Conservation (phyloP, 306 rosid species). For the Elaeagnus macrophylla region DNA sequence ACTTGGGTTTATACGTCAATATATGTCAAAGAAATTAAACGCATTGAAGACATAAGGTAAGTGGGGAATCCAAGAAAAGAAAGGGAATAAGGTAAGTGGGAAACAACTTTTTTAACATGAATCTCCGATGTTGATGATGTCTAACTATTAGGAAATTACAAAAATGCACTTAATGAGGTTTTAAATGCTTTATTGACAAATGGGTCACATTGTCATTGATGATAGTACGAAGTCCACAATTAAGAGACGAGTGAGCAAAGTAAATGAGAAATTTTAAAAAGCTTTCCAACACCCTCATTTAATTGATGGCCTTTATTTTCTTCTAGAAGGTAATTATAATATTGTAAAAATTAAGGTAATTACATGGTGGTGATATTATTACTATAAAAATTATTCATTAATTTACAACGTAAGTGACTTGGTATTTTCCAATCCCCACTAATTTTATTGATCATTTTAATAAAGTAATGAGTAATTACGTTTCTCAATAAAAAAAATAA, state of each 20-base stretch:
- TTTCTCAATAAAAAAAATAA: too few relatives aligned
- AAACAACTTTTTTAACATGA: constrained; percentile 32
- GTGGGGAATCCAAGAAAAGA: too few relatives aligned
- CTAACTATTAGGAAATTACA: constrained; percentile 23
- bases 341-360: too few relatives aligned
- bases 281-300: constrained; percentile 27
- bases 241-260: constrained; percentile 14
- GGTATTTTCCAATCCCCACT: too few relatives aligned
- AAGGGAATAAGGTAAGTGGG: constrained; percentile 39
- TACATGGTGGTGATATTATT: too few relatives aligned
- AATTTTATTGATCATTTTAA: too few relatives aligned
- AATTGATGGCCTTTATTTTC: constrained; percentile 4
- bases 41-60: too few relatives aligned
- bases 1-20: too few relatives aligned
- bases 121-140: constrained; percentile 53
- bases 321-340: neutral
- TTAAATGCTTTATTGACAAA: constrained; percentile 35
- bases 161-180: constrained; percentile 14
- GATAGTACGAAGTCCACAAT: constrained; percentile 18
- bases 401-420: too few relatives aligned
- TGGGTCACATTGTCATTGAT: constrained; percentile 5
- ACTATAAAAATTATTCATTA: too few relatives aligned
- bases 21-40: neutral
- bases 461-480: too few relatives aligned
- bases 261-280: constrained; percentile 37